These are phyloP conservation scores for Neurospora sp. DNA, from an alignment of 495 filamentous ascomycete genomes.

Conservation along the genomic window DNA sequence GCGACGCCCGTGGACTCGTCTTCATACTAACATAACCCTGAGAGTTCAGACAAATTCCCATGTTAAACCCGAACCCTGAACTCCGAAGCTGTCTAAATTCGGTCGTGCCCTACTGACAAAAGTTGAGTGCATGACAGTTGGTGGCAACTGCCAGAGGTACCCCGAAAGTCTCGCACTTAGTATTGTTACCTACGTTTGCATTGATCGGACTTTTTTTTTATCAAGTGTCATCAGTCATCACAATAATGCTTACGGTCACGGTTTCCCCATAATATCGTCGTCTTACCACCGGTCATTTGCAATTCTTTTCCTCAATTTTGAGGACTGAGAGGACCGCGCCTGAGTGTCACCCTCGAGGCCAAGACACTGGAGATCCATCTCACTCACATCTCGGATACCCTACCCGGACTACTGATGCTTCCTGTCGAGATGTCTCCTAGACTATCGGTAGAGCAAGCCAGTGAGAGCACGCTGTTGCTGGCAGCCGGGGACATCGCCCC, in stretches of 20 bases:
- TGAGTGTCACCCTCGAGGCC: not conserved
- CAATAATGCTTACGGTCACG: not conserved
- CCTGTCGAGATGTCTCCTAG: not conserved
- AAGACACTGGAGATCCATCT: not conserved
- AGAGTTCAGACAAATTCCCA: not conserved
- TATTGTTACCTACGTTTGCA: not conserved
- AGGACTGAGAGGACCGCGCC: not conserved
- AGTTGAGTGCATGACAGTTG: too few relatives aligned
- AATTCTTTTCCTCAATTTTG: not conserved
- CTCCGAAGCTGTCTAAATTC: not conserved
- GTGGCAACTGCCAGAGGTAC: too few relatives aligned
- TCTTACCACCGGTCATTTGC: not conserved
- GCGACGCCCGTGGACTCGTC: not conserved
- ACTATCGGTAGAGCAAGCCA: slow-evolving; percentile 2
- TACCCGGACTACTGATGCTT: not conserved
- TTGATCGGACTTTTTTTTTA: not conserved
- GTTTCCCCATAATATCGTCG: not conserved
- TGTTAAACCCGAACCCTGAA: not conserved
- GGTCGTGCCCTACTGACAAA: too few relatives aligned
- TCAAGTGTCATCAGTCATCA: not conserved
- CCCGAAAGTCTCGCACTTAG: not conserved
- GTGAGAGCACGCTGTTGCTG: slow-evolving; percentile 30
- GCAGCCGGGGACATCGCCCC: slow-evolving; percentile 10
- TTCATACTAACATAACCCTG: not conserved
- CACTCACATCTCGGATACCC: not conserved